A percentile compares a stretch with the other conserved stretches of the same genome.
Conservation (phyloP, 2,329 filamentous ascomycete genomes). For the Alternaria conjuncta region DNA sequence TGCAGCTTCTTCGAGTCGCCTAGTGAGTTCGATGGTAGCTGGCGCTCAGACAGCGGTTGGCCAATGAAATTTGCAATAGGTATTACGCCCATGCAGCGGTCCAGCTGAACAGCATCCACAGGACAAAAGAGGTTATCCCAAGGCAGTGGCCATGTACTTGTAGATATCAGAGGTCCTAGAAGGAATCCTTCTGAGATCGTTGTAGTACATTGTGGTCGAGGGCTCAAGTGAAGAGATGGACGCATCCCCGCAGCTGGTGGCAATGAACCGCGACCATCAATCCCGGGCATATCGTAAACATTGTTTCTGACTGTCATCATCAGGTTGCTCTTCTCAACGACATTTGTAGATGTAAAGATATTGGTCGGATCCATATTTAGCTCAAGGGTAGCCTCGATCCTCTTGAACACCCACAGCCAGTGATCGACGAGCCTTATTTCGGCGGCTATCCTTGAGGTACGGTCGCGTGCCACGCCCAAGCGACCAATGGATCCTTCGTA, state of each 20-base stretch:
- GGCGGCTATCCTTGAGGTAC: constrained; percentile 20
- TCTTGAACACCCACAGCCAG: constrained; percentile 22
- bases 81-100: constrained; percentile 20
- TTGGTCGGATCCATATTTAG: constrained; percentile 31
- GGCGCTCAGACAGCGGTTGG: constrained; percentile 10
- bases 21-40: constrained; percentile 22
- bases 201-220: constrained; percentile 14
- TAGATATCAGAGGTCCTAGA: constrained; percentile 26
- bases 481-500: constrained; percentile 30
- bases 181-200: constrained; percentile 29
- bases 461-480: constrained; percentile 19
- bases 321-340: constrained; percentile 30
- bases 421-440: constrained; percentile 33
- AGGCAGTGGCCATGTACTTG: constrained; percentile 31
- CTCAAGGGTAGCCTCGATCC: constrained; percentile 22
- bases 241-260: neutral
- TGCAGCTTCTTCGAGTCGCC: constrained; percentile 33
- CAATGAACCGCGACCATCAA: neutral
- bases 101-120: constrained; percentile 23
- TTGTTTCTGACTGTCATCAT: constrained; percentile 16
- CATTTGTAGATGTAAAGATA: constrained; percentile 30
- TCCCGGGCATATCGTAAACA: constrained; percentile 5
- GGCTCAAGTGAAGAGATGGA: neutral
- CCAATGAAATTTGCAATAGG: neutral
- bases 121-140: constrained; percentile 37